Evolutionary conservation across 164 flowering plant genomes (phyloP), one percentile per base, ranked within the genome.

Genomic region (Platanus orientalis): DNA sequence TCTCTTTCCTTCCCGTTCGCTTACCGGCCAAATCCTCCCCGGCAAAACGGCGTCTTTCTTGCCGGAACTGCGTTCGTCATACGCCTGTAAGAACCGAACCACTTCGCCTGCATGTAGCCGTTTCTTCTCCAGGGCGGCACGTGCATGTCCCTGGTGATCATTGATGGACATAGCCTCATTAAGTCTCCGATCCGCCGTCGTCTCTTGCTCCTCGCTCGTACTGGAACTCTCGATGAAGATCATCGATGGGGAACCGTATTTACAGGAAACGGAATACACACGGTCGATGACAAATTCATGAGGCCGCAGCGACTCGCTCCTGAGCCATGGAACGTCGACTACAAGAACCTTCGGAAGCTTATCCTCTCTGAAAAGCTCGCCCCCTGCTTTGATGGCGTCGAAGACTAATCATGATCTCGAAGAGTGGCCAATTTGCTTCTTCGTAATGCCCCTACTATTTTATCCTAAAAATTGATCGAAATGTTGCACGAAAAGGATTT

Each of bases 401-500:
- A 75, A n/a, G 79, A 75, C n/a, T n/a, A n/a, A 68, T 47, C 49
- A 61, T 39, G 75, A 72, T 49, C 76, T 72, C 34, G 79, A 75
- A 55, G 79, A 75, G 29, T 75, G 79, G 68, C 79, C 79, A 11
- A 75, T 75, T 55, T 75, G 79, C 55, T 75, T 69, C 63, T 69
- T 65, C 7, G 79, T 75, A 72, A 64, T 44, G 9, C 42, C 9
- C 12, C 12, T 36, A 14, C 12, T 14, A 14, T 7, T 14, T 36
- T 3, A 7, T 36, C 12, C 42, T 14, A 36, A 36, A n/a, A n/a
- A 95, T 65, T 85, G 99, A 40, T 90, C 99, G 62, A 86, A 88
- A 81, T 95, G 99, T 80, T 95, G 99, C 82, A 69, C 64, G 74
- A 95, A 95, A 79, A 85, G 99, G 74, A 95, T 95, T 72, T 95